Evolutionary conservation across 441 rosid species (phyloP).

Genomic region (Aleurites moluccanus): DNA sequence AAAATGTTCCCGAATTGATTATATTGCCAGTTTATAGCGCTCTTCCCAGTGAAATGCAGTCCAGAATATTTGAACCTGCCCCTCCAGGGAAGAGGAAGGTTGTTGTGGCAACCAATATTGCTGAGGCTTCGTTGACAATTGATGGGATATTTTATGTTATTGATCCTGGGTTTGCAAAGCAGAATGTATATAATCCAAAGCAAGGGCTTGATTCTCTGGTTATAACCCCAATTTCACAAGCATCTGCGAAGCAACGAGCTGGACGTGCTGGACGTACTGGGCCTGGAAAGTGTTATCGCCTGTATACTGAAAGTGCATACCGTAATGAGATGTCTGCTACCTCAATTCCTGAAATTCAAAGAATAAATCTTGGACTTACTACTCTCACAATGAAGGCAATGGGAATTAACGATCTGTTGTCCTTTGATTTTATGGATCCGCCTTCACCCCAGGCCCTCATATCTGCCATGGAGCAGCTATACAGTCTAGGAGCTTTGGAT

Average conservation of each 20-base stretch:
- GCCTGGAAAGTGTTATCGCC: constrained; percentile 86
- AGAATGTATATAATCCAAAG: constrained; percentile 83
- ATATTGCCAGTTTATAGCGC: constrained; percentile 86
- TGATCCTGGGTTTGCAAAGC: constrained; percentile 87
- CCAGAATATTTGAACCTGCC: constrained; percentile 79
- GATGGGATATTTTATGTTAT: constrained; percentile 82
- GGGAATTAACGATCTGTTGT: constrained; percentile 81
- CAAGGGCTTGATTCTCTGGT: constrained; percentile 81
- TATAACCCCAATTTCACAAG: constrained; percentile 83
- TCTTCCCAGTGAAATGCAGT: constrained; percentile 90
- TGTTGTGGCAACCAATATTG: constrained; percentile 86
- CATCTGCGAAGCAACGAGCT: constrained; percentile 88
- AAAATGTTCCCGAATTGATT: constrained; percentile 79
- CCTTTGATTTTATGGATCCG: constrained; percentile 91
- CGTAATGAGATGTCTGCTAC: constrained; percentile 92
- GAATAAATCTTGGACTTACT: constrained; percentile 70
- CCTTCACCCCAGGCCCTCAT: constrained; percentile 89
- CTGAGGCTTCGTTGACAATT: constrained; percentile 81
- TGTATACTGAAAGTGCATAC: constrained; percentile 83
- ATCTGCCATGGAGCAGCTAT: constrained; percentile 89
- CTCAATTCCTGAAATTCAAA: constrained; percentile 75
- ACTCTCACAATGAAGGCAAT: constrained; percentile 80
- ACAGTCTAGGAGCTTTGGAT: constrained; percentile 81
- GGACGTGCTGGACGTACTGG: constrained; percentile 92
- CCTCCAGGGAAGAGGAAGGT: constrained; percentile 88